Conservation (phyloP, 1,284 basidiomycete genomes). For the Tremellales sp. region DNA sequence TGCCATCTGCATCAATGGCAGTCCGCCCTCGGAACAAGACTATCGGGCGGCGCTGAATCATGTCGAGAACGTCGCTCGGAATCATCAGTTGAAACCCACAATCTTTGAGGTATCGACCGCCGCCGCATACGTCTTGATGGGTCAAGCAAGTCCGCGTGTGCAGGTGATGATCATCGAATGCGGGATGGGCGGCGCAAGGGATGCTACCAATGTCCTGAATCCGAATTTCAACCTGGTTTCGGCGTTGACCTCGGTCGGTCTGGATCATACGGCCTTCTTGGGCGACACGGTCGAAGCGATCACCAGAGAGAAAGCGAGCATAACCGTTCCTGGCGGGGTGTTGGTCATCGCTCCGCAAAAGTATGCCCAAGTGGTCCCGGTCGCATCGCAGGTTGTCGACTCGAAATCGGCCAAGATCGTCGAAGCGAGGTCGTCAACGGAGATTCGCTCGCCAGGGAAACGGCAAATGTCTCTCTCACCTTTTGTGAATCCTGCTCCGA, state of each 20-base stretch:
- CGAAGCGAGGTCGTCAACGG: slow-evolving; percentile 12
- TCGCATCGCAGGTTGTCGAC: slow-evolving; percentile 50
- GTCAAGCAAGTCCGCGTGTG: slow-evolving; percentile 54
- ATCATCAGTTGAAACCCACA: slow-evolving; percentile 55
- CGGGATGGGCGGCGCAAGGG: slow-evolving; percentile 86
- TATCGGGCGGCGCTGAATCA: slow-evolving; percentile 56
- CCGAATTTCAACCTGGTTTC: slow-evolving; percentile 68
- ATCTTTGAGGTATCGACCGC: slow-evolving; percentile 82
- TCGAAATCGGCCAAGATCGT: slow-evolving; percentile 31
- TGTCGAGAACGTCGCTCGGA: slow-evolving; percentile 57
- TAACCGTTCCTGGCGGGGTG: slow-evolving; percentile 64
- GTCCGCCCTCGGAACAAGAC: slow-evolving; percentile 53
- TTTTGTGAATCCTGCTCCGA: slow-evolving; percentile 20
- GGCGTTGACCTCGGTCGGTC: slow-evolving; percentile 76
- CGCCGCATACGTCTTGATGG: slow-evolving; percentile 69
- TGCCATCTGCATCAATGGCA: slow-evolving; percentile 66
- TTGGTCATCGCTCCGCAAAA: slow-evolving; percentile 72
- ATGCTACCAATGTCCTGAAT: slow-evolving; percentile 88
- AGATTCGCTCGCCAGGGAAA: too few relatives aligned
- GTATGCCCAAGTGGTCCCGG: slow-evolving; percentile 54
- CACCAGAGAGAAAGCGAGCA: slow-evolving; percentile 77
- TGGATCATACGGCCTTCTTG: slow-evolving; percentile 89
- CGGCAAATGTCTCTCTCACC: slow-evolving; percentile 26
- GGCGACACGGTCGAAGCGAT: slow-evolving; percentile 74
- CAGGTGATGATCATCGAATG: slow-evolving; percentile 89